Conservation (phyloP, 2,329 filamentous ascomycete genomes). For the Exophiala phaeomuriformis region DNA sequence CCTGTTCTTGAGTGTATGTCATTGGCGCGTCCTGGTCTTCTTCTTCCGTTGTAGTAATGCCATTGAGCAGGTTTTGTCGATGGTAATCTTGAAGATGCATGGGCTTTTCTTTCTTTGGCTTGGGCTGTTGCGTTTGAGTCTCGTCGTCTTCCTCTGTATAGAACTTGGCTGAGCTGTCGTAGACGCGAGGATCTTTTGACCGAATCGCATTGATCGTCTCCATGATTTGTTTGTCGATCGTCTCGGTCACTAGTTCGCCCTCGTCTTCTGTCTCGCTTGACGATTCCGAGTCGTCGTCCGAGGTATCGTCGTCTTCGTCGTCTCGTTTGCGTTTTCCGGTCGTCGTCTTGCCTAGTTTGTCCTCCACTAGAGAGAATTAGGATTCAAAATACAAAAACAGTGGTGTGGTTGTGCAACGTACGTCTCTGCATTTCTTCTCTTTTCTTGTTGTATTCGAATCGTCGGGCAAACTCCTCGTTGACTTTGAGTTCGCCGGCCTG, state of each 20-base stretch:
- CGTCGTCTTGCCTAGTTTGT: slow-evolving; percentile 62
- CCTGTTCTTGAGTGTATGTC: slow-evolving; percentile 86
- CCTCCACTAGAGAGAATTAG: slow-evolving; percentile 58
- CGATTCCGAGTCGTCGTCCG: slow-evolving; percentile 51
- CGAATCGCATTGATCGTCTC: slow-evolving; percentile 81
- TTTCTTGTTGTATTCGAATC: slow-evolving; percentile 97
- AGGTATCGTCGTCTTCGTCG: slow-evolving; percentile 41
- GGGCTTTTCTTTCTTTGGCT: slow-evolving; percentile 66
- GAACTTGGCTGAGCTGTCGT: slow-evolving; percentile 72
- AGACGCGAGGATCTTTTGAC: slow-evolving; percentile 83
- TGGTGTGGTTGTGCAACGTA: slow-evolving; percentile 23
- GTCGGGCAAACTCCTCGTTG: slow-evolving; percentile 79
- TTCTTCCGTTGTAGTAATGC: slow-evolving; percentile 51
- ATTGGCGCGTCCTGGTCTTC: slow-evolving; percentile 45
- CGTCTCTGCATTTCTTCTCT: slow-evolving; percentile 67
- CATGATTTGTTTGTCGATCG: slow-evolving; percentile 77
- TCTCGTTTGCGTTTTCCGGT: slow-evolving; percentile 34
- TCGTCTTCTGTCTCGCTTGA: slow-evolving; percentile 64
- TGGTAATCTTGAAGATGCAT: slow-evolving; percentile 88
- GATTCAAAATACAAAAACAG: too few relatives aligned
- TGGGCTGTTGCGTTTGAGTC: slow-evolving; percentile 26
- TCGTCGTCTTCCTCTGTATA: slow-evolving; percentile 60
- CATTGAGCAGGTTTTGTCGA: slow-evolving; percentile 75
- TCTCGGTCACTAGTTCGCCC: slow-evolving; percentile 76
- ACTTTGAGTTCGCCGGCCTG: slow-evolving; percentile 57